Conservation (phyloP, 2,329 filamentous ascomycete species). For the Ustilaginoidea virens region DNA sequence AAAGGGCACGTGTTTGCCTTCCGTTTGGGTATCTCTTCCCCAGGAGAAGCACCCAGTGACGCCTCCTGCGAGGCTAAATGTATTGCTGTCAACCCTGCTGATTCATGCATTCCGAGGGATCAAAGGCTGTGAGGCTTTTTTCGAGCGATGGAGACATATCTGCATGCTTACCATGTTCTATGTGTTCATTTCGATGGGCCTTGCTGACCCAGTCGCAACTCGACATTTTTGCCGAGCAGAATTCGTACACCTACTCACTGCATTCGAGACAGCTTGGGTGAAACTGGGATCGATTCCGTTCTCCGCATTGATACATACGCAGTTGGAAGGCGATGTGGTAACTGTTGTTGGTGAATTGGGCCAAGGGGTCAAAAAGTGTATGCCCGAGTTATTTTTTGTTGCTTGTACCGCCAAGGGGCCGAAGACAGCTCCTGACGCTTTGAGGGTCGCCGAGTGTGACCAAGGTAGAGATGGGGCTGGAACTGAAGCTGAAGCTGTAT, state of each 20-base stretch:
- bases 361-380: conserved; percentile 2
- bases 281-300: conserved; percentile 18
- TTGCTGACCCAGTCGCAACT: too few relatives aligned
- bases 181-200: too few relatives aligned
- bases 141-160: too few relatives aligned
- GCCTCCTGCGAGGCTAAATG: too few relatives aligned
- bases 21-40: not conserved
- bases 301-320: conserved; percentile 20
- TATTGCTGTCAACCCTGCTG: too few relatives aligned
- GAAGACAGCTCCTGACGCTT: conserved; percentile 1
- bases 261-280: conserved; percentile 13
- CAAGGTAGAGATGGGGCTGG: not conserved
- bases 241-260: too few relatives aligned
- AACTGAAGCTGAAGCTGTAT: conserved; percentile 1
- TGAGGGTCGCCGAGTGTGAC: not conserved
- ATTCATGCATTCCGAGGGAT: too few relatives aligned
- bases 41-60: too few relatives aligned
- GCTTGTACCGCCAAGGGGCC: not conserved
- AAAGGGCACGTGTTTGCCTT: conserved; percentile 17
- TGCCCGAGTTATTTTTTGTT: not conserved
- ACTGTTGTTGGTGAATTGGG: conserved; percentile 7
- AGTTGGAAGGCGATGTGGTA: conserved; percentile 11
- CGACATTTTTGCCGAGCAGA: too few relatives aligned
- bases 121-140: too few relatives aligned
- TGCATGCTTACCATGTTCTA: too few relatives aligned